Percentiles rank a stretch among this genome's conserved stretches.
Conservation (phyloP, 2,329 filamentous ascomycete species). For the Ramularia endophylla region DNA sequence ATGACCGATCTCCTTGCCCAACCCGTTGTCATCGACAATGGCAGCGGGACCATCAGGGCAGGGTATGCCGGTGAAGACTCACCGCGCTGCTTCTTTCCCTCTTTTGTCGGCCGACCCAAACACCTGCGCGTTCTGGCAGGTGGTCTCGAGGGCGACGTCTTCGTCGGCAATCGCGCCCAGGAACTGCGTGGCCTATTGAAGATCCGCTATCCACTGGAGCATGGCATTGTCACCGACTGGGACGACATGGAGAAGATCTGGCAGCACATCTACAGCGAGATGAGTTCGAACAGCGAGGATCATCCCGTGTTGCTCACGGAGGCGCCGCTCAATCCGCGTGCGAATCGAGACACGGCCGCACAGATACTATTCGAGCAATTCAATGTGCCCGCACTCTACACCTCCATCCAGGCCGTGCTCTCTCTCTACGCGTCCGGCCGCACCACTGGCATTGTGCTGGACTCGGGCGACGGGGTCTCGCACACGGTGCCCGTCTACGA, state of each 20-base stretch:
- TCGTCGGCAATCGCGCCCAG: constrained; percentile 88
- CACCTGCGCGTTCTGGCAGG: constrained; percentile 93
- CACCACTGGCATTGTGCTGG: constrained; percentile 92
- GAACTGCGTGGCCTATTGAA: constrained; percentile 90
- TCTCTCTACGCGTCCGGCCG: constrained; percentile 93
- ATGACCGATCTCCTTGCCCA: constrained; percentile 87
- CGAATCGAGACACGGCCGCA: constrained; percentile 91
- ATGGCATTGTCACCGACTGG: constrained; percentile 98
- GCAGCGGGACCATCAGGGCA: constrained; percentile 93
- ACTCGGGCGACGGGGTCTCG: constrained; percentile 92
- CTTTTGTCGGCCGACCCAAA: constrained; percentile 93
- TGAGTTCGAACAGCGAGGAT: constrained; percentile 98
- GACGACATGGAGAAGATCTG: constrained; percentile 99
- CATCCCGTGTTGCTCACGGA: constrained; percentile 96
- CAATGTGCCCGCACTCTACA: constrained; percentile 94
- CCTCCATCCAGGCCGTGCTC: constrained; percentile 92
- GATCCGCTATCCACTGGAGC: constrained; percentile 91
- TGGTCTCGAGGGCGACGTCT: constrained; percentile 91
- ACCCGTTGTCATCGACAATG: constrained; percentile 98
- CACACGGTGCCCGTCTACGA: constrained; percentile 98
- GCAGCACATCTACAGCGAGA: constrained; percentile 92
- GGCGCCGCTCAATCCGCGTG: constrained; percentile 87
- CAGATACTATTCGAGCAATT: constrained; percentile 99
- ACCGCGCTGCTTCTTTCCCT: constrained; percentile 95
- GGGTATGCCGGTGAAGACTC: constrained; percentile 95